Percentiles rank a stretch among this genome's conserved stretches.
phyloP scores from a whole-genome alignment of 441 rosid species.

The Gossypium davidsonii region DNA sequence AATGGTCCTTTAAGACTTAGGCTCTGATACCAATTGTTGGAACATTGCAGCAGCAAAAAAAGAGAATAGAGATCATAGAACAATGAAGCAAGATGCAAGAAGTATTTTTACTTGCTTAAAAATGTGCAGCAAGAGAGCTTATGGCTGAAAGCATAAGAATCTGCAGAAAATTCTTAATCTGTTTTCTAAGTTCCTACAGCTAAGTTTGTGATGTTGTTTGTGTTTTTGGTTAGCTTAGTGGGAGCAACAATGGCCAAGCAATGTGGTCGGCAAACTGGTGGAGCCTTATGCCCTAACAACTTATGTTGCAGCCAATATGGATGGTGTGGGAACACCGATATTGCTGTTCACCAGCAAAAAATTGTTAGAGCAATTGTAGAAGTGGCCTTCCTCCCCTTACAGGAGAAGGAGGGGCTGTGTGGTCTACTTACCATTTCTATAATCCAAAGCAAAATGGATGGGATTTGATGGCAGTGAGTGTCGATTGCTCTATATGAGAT shows the following conservation, averaged over 20 bases:
- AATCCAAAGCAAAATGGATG: conserved; percentile 37
- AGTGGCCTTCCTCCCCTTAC: neutral
- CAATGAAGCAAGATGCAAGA: no score
- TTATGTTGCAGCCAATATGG: conserved; percentile 11
- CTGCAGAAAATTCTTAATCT: no score
- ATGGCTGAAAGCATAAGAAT: no score
- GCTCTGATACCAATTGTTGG: no score
- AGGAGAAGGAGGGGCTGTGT: conserved; percentile 21
- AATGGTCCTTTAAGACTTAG: no score
- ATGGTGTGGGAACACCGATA: conserved; percentile 7
- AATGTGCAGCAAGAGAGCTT: no score
- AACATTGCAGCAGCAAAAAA: no score
- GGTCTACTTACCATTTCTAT: conserved; percentile 47
- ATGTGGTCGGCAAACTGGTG: conserved; percentile 6
- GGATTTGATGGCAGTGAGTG: conserved; percentile 35
- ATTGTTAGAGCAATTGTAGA: conserved; percentile 11
- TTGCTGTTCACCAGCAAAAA: conserved; percentile 1
- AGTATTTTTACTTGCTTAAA: no score
- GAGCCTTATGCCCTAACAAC: neutral
- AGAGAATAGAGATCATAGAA: no score
- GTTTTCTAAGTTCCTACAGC: no score
- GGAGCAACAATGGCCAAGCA: neutral
- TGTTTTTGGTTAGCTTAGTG: neutral
- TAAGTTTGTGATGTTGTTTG: neutral
- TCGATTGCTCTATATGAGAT: conserved; percentile 44